Percentiles rank a stretch among this genome's conserved stretches.
Conservation (phyloP, 2,329 filamentous ascomycete genomes). For the Graphiopsis chlorocephala region DNA sequence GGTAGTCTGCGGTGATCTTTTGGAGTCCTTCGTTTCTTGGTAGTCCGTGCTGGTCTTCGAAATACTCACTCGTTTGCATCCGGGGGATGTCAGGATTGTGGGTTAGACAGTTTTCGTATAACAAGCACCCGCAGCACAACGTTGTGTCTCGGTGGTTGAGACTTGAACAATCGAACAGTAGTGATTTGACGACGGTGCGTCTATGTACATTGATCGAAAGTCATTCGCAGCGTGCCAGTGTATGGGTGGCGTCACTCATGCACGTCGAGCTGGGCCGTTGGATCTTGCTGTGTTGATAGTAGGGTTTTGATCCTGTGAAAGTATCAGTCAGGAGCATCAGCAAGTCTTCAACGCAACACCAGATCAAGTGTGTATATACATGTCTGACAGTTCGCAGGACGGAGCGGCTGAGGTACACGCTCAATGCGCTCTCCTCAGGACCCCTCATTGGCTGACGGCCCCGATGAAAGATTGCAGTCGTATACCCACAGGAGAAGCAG, state of each 20-base stretch:
- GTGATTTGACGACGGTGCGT: conserved; percentile 3
- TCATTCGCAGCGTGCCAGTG: background rate
- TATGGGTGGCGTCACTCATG: background rate
- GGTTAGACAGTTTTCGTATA: background rate
- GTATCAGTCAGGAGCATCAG: background rate
- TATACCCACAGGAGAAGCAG: background rate
- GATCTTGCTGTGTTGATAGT: background rate
- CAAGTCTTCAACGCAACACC: background rate
- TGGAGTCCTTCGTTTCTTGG: conserved; percentile 5
- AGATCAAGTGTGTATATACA: background rate
- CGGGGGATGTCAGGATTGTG: background rate
- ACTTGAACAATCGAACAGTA: background rate
- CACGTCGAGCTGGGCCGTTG: background rate
- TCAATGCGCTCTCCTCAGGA: background rate
- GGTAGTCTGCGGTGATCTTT: background rate
- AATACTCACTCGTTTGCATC: conserved; percentile 6
- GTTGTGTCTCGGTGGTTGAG: background rate
- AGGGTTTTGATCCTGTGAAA: background rate
- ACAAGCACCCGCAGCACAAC: background rate
- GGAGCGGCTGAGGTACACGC: background rate
- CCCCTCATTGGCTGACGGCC: background rate
- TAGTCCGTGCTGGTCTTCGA: conserved; percentile 8
- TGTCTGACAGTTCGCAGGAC: background rate
- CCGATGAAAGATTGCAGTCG: background rate
- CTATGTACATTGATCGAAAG: conserved; percentile 9